Percentiles rank a stretch among this genome's conserved stretches.
phyloP scores from a whole-genome alignment of 768 basidiomycete genomes.

The Lanmaoa pseudosensibilis region DNA sequence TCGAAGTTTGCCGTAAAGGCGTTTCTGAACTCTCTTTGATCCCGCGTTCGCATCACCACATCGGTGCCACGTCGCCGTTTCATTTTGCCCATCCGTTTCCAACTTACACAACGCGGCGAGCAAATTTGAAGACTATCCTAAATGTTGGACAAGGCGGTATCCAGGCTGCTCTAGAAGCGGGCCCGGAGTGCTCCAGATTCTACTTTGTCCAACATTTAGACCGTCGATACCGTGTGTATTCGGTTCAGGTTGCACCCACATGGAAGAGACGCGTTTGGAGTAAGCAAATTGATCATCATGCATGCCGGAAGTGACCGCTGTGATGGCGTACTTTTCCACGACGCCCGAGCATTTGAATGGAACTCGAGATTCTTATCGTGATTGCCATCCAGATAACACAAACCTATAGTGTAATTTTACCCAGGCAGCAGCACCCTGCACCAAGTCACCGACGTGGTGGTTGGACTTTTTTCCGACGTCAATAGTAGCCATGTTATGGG shows the following conservation, averaged over 20 bases:
- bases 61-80: slow-evolving; percentile 17
- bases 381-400: too few relatives aligned
- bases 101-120: not conserved
- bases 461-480: not conserved
- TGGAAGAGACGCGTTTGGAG: not conserved
- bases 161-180: too few relatives aligned
- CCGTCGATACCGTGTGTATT: not conserved
- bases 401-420: not conserved
- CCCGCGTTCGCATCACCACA: slow-evolving; percentile 2
- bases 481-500: too few relatives aligned
- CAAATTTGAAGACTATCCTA: too few relatives aligned
- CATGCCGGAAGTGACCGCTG: not conserved
- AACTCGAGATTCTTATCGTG: not conserved
- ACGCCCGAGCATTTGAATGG: not conserved
- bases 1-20: slow-evolving; percentile 3
- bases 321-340: not conserved
- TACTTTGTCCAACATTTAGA: too few relatives aligned
- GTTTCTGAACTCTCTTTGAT: not conserved
- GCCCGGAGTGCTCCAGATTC: too few relatives aligned
- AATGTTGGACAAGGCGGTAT: too few relatives aligned
- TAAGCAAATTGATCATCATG: not conserved
- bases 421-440: not conserved
- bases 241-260: not conserved
- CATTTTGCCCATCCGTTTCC: not conserved
- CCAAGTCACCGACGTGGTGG: not conserved